Percentiles rank a stretch among this genome's conserved stretches.
Evolutionary conservation across 2,329 filamentous ascomycete species (phyloP).

Genomic region (Aspergillus sp.): DNA sequence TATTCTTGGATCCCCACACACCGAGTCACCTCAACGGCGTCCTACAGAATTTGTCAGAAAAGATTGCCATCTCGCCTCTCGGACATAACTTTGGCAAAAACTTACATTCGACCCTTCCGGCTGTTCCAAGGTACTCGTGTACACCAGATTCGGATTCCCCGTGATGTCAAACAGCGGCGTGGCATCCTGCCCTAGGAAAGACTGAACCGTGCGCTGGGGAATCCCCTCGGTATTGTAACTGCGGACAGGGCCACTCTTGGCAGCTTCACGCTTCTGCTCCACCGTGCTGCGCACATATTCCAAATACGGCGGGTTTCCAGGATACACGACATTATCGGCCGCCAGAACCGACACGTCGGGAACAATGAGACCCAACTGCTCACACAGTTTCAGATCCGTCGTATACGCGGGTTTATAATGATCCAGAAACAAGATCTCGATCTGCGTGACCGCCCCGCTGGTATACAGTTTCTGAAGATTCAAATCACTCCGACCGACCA

Average conservation of each 20-base stretch:
- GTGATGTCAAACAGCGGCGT: conserved; percentile 28
- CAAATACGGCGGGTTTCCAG: conserved; percentile 47
- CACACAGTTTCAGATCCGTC: conserved; percentile 73
- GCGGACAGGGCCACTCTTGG: conserved; percentile 25
- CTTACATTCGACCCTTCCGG: conserved; percentile 29
- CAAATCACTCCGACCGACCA: conserved; percentile 68
- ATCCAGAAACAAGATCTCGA: conserved; percentile 76
- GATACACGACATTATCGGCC: conserved; percentile 47
- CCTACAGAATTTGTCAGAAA: conserved; percentile 17
- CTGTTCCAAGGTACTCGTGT: conserved; percentile 54
- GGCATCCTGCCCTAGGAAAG: conserved; percentile 26
- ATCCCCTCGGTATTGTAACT: conserved; percentile 23
- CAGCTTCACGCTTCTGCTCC: conserved; percentile 57
- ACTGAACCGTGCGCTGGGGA: conserved; percentile 18
- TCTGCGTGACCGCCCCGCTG: conserved; percentile 53
- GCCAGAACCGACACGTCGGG: conserved; percentile 50
- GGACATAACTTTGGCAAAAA: conserved; percentile 1
- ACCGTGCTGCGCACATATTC: conserved; percentile 68
- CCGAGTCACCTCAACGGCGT: conserved; percentile 32
- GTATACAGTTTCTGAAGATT: conserved; percentile 62
- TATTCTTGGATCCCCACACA: conserved; percentile 29
- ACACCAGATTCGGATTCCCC: conserved; percentile 66
- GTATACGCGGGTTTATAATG: conserved; percentile 77
- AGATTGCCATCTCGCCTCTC: background rate
- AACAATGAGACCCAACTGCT: conserved; percentile 65